Base-by-base conservation (phyloP, 1,284 basidiomycete genomes). In the Rhodotorula glutinis region DNA sequence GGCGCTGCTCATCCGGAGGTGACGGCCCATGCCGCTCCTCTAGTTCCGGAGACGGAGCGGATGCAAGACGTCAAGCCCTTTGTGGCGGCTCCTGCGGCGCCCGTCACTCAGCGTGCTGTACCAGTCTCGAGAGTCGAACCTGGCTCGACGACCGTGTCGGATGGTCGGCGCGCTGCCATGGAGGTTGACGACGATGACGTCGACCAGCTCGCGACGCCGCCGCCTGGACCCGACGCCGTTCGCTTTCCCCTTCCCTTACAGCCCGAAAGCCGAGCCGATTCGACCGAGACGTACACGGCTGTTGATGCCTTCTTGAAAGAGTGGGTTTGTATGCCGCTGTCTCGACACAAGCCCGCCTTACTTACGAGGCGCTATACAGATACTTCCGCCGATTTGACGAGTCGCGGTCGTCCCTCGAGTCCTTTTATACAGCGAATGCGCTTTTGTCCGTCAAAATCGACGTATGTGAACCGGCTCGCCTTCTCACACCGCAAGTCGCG, bases 311-410 rank as follows among this genome's bases (percentile, higher is more conserved):
- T 72, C 60, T 52, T 72, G 17, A 30, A 57, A 1, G 70, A 72
- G 67, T 69, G 19, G 17, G 68, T 56, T 23, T 5, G 5, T 10
- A 7, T 4, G 19, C 21, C n/a, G 1, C 16, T 14, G 8, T 21
- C 4, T 30, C 44, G 14, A 13, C n/a, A 11, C 4, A 9, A 13
- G 1, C 25, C 38, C 14, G 5, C 17, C 10, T 25, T 29, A 11
- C 52, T 53, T 33, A 54, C 14, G 23, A 54, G 5, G 11, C 8
- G 29, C 43, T 23, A 11, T n/a, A 29, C 70, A 71, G 66, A 33
- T 71, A 67, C 65, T 70, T 67, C 47, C 44, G 54, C 38, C 65
- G 65, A 2, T 72, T 72, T 55, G 70, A 72, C 55, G 57, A 57
- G 8, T 47, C 60, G 4, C 59, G 70, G 11, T 59, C 51, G 21